phyloP scores from a whole-genome alignment of 73 alveolate species.

The Tetrahymena elliotti region DNA sequence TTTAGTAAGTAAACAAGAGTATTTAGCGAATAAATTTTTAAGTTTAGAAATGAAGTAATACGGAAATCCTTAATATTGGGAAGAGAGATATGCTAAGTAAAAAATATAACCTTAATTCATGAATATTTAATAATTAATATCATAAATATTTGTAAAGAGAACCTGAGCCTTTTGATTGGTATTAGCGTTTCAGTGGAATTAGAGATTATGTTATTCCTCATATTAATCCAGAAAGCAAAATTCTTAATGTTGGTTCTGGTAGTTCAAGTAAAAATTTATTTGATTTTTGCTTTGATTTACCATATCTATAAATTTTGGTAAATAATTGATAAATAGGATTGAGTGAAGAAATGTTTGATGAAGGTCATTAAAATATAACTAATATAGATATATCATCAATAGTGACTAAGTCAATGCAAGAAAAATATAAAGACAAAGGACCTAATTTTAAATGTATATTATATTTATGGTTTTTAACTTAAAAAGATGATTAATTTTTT shows the following conservation, averaged over 20 bases:
- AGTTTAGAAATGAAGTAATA: conserved; percentile 69
- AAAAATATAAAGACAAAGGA: conserved; percentile 86
- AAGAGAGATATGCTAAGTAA: conserved; percentile 90
- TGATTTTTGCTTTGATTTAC: neutral
- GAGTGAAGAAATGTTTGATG: conserved; percentile 97
- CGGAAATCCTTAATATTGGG: conserved; percentile 98
- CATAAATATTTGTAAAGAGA: conserved; percentile 42
- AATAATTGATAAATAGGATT: conserved; percentile 35
- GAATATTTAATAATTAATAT: too few species aligned
- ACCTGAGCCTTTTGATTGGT: conserved; percentile 97
- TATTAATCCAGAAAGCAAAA: conserved; percentile 75
- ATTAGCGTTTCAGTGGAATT: conserved; percentile 86
- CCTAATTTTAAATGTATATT: conserved; percentile 70
- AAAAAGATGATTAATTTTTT: neutral
- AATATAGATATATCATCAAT: conserved; percentile 87
- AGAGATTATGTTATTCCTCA: conserved; percentile 85
- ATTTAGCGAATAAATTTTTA: neutral
- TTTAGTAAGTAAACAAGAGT: neutral
- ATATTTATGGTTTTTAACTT: neutral
- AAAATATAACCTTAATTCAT: too few species aligned
- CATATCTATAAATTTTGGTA: neutral
- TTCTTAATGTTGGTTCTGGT: conserved; percentile 93
- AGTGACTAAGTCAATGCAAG: conserved; percentile 89
- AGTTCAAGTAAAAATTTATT: conserved; percentile 59
- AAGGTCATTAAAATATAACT: conserved; percentile 86